Base-by-base conservation (phyloP, 2,329 filamentous ascomycete genomes). In the Eutypella sp. region DNA sequence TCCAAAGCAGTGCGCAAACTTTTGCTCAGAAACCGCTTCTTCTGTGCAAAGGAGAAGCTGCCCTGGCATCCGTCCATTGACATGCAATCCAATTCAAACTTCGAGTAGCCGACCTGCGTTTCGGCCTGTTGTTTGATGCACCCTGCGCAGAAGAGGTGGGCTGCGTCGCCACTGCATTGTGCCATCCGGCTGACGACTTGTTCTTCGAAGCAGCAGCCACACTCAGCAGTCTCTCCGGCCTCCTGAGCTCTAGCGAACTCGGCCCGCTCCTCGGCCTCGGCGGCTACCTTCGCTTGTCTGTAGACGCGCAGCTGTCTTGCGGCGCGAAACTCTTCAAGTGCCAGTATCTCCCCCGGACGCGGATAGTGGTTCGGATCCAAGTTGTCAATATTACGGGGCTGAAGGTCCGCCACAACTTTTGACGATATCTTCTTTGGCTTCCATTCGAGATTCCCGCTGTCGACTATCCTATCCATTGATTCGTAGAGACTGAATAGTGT, bases 201-300 rank as follows among this genome's bases (percentile, higher is more conserved):
- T 4, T 89, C 82, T 6, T 73, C 71, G 57, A 78, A 93, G 64
- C 89, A 95, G 58, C 87, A 89, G 37, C 74, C 76, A 55, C 85
- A 95, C 54, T 92, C 87, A 10, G 72, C 64, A 34, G 84, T 69
- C 16, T 76, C 72, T 1, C 82, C 79, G 4, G 69, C 65, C 1
- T 57, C 66, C 47, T 67, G 67, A 19, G 76, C 73, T n/a, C 49
- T 48, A 8, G 56, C 53, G 11, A 71, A 50, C 42, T 79, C 77
- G 1, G 54, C 53, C 23, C 64, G 46, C 36, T 68, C 61, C 24
- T 61, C 60, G 3, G 53, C 54, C 34, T 62, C 49, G 15, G 56
- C 57, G 11, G 46, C 54, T 15, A 52, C 37, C 33, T 60, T 51
- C 16, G 54, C 53, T 34, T 61, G 54, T 29, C 63, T 62, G 13